Conservation (phyloP, 2,329 filamentous ascomycete genomes). For the Emergomyces orientalis region DNA sequence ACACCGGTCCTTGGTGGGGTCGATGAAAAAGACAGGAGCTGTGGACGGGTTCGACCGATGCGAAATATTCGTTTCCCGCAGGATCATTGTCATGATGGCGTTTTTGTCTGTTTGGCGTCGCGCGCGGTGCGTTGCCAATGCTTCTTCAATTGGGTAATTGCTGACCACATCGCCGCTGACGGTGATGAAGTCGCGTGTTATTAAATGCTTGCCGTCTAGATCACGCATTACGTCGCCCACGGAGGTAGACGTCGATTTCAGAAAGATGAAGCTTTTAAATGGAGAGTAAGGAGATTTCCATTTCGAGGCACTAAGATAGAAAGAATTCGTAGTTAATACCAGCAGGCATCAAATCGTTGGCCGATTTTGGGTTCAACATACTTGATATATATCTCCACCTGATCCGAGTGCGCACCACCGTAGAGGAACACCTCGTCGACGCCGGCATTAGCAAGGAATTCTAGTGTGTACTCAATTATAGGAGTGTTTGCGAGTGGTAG, state of each 20-base stretch:
- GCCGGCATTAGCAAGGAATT: constrained; percentile 89
- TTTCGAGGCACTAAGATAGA: constrained; percentile 52
- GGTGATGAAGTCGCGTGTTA: constrained; percentile 82
- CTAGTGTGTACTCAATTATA: constrained; percentile 93
- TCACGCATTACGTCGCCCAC: constrained; percentile 93
- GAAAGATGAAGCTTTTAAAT: constrained; percentile 72
- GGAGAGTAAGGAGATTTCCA: constrained; percentile 64
- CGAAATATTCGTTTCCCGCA: constrained; percentile 63
- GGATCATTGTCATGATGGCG: constrained; percentile 93
- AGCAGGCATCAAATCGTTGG: background rate
- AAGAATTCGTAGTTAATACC: background rate
- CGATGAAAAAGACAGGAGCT: constrained; percentile 76
- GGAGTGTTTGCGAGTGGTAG: constrained; percentile 87
- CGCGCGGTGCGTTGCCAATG: constrained; percentile 68
- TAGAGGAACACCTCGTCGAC: constrained; percentile 94
- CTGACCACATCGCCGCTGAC: constrained; percentile 90
- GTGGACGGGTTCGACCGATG: constrained; percentile 71
- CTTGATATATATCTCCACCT: constrained; percentile 79
- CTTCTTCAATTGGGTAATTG: constrained; percentile 74
- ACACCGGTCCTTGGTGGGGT: constrained; percentile 68
- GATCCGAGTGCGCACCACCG: constrained; percentile 74
- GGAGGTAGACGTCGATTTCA: constrained; percentile 77
- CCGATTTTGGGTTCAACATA: constrained; percentile 22
- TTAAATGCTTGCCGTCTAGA: constrained; percentile 73
- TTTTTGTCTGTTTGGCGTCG: constrained; percentile 78